These are phyloP conservation scores for Boletellus emodensis DNA, from an alignment of 768 basidiomycete genomes.

Conservation along the genomic window DNA sequence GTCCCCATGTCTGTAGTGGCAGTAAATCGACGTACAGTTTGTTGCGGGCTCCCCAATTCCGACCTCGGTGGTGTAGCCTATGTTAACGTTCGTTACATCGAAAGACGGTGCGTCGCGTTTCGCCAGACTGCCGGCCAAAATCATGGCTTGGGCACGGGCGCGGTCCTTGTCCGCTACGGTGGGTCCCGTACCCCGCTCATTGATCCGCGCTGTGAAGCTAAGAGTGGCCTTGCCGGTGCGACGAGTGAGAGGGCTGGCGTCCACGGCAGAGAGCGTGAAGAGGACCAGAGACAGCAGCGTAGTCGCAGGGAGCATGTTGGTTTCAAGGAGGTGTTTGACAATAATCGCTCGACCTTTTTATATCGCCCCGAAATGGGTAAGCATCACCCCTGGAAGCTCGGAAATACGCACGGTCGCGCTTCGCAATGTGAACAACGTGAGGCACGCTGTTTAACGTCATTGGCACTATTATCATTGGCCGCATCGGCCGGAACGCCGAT, in stretches of 20 bases:
- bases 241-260: background rate
- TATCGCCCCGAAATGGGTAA: background rate
- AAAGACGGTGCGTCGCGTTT: constrained; percentile 7
- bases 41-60: constrained; percentile 24
- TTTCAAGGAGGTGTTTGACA: background rate
- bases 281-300: background rate
- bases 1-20: no score
- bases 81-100: constrained; percentile 16
- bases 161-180: constrained; percentile 17
- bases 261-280: background rate
- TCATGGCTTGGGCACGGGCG: constrained; percentile 16
- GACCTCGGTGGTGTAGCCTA: constrained; percentile 28
- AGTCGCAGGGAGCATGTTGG: background rate
- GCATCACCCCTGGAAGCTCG: no score
- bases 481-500: no score
- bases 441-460: no score
- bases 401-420: no score
- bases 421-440: no score
- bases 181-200: background rate
- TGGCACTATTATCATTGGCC: no score
- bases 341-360: background rate
- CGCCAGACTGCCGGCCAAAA: background rate
- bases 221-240: background rate
- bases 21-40: constrained; percentile 16
- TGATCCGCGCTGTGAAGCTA: background rate